Evolutionary conservation across 352 stramenopile species (phyloP).

Genomic region (Globisporangium takayamanum): DNA sequence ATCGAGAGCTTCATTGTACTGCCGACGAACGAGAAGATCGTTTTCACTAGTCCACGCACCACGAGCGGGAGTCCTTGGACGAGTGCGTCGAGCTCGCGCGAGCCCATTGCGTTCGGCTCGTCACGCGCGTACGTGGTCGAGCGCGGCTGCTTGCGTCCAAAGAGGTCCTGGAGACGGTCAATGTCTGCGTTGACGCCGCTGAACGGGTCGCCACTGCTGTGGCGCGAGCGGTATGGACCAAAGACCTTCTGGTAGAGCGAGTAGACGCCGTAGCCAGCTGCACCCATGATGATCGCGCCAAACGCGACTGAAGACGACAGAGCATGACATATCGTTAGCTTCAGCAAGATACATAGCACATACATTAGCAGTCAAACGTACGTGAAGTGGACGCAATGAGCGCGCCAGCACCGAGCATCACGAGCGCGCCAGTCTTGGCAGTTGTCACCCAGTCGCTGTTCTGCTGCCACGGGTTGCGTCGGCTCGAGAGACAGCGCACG

Average conservation of each 20-base stretch:
- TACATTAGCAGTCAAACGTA: constrained; percentile 19
- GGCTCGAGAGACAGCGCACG: constrained; percentile 26
- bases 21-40: constrained; percentile 57
- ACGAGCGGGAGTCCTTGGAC: constrained; percentile 54
- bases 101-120: constrained; percentile 4
- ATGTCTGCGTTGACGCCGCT: constrained; percentile 34
- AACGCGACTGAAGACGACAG: constrained; percentile 45
- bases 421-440: constrained; percentile 55
- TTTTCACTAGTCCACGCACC: constrained; percentile 55
- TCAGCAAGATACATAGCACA: background rate
- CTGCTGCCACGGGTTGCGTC: constrained; percentile 32
- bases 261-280: constrained; percentile 68
- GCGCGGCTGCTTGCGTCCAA: constrained; percentile 20
- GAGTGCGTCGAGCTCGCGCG: constrained; percentile 45
- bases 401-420: constrained; percentile 48
- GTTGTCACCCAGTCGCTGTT: constrained; percentile 39
- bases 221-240: constrained; percentile 32
- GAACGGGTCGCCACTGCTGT: constrained; percentile 31
- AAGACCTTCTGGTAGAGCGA: constrained; percentile 61
- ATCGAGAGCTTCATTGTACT: constrained; percentile 59
- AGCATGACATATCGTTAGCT: background rate
- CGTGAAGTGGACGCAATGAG: constrained; percentile 57
- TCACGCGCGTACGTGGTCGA: background rate
- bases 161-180: constrained; percentile 40
- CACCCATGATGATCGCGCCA: constrained; percentile 56